Evolutionary conservation across 129 eudicot species (phyloP).

Genomic region (Daucus carota): DNA sequence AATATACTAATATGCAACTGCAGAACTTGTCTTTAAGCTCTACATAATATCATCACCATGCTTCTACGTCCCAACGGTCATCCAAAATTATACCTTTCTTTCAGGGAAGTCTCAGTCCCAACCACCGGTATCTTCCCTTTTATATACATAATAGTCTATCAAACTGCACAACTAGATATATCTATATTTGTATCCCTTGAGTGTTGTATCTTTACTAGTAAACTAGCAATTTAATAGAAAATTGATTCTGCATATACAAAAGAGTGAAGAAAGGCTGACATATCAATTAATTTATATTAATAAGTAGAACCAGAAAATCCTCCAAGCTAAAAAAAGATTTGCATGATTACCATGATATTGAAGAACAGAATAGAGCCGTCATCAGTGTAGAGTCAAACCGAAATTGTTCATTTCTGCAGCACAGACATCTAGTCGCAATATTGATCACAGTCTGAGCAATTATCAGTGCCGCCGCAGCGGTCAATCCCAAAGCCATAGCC

Average conservation of each 20-base stretch:
- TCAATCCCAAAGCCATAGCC: constrained; percentile 59
- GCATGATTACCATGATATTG: not conserved
- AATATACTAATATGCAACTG: too few relatives aligned
- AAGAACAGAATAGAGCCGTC: not conserved
- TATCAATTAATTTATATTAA: not conserved
- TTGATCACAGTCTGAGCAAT: constrained; percentile 59
- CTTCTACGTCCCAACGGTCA: too few relatives aligned
- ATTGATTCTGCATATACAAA: too few relatives aligned
- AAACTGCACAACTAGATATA: too few relatives aligned
- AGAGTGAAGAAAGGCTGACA: not conserved
- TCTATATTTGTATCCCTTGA: too few relatives aligned
- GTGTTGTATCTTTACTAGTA: too few relatives aligned
- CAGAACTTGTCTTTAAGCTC: too few relatives aligned
- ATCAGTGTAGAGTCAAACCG: not conserved
- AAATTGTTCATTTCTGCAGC: not conserved
- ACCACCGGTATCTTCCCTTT: not conserved
- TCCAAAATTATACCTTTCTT: too few relatives aligned
- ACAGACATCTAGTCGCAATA: constrained; percentile 11
- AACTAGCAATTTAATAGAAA: too few relatives aligned
- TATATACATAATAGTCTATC: too few relatives aligned
- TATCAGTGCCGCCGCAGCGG: constrained; percentile 56
- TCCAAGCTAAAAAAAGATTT: not conserved
- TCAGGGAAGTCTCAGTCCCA: not conserved
- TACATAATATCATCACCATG: too few relatives aligned
- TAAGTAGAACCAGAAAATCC: not conserved